These are phyloP conservation scores for Coprinellus aureogranulatus DNA, from an alignment of 768 basidiomycete species.

Conservation along the genomic window DNA sequence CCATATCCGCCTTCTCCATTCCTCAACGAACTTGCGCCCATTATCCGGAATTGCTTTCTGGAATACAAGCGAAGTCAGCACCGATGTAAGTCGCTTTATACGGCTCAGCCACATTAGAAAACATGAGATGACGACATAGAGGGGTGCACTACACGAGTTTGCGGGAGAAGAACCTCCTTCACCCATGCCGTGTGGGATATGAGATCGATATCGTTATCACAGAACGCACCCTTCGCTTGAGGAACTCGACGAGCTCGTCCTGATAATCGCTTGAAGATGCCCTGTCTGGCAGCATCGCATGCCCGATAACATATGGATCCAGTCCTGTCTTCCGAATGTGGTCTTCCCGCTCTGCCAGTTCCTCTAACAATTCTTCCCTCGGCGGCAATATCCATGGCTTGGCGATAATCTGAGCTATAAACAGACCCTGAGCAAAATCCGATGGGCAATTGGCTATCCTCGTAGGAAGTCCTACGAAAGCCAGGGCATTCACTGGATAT, in stretches of 20 bases:
- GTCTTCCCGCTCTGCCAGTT: slow-evolving; percentile 42
- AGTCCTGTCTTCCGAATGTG: slow-evolving; percentile 36
- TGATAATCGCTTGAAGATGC: slow-evolving; percentile 39
- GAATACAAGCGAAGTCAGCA: slow-evolving; percentile 3
- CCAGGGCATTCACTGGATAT: slow-evolving; percentile 49
- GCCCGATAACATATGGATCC: slow-evolving; percentile 51
- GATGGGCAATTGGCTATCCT: slow-evolving; percentile 47
- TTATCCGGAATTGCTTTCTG: slow-evolving; percentile 40
- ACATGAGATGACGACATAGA: background rate
- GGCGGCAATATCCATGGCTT: slow-evolving; percentile 40
- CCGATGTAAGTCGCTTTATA: background rate
- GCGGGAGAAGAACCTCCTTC: too few relatives aligned
- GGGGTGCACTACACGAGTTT: too few relatives aligned
- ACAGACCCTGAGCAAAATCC: slow-evolving; percentile 49
- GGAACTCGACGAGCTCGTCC: slow-evolving; percentile 34
- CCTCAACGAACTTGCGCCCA: slow-evolving; percentile 46
- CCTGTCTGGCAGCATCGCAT: slow-evolving; percentile 33
- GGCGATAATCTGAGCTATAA: slow-evolving; percentile 43
- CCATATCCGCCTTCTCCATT: slow-evolving; percentile 42
- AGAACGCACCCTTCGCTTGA: slow-evolving; percentile 28
- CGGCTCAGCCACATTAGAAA: background rate
- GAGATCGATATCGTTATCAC: background rate
- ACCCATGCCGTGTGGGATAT: background rate
- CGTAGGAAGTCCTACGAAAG: slow-evolving; percentile 54
- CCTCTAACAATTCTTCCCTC: slow-evolving; percentile 36